Evolutionary conservation across 2,329 filamentous ascomycete genomes (phyloP), one percentile per base, ranked within the genome.

Genomic region (Thelonectria blattea): DNA sequence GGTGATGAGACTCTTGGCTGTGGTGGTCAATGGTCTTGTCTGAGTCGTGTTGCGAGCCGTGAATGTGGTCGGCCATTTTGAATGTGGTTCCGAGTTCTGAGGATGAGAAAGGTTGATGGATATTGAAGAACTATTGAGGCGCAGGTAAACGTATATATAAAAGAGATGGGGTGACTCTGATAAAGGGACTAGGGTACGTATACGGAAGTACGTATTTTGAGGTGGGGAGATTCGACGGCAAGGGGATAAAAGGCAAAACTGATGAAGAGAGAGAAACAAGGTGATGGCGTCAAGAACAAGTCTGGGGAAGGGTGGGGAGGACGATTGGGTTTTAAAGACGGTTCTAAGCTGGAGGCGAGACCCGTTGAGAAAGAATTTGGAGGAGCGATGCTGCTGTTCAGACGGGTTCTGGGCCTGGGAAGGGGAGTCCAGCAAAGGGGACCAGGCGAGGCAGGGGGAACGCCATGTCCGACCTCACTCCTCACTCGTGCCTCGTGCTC

Each of bases 1-100:
- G 58, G 42, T 65, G 64, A 46, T 68, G 66, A 8, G 46, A 48
- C 15, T 52, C 27, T 18, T 52, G 58, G 54, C 60, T 65, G 39
- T 62, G 61, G 12, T 63, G 64, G 27, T 70, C 69, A 27, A 71
- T 55, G 6, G 67, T 62, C 65, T 70, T 70, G 58, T 71, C 69
- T 39, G 66, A 70, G 57, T 68, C 67, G 50, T 64, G 59, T 20
- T 62, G 60, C 8, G 57, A 58, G 47, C 69, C 68, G 51, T 67
- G 56, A 24, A 65, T 57, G 41, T 58, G 59, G 49, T 69, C 65
- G 57, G 62, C 67, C 68, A 70, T 71, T 66, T 24, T 64, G 42
- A 17, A 37, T 32, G 15, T 52, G 15, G 39, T 47, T n/a, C 41
- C 42, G 27, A 50, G 52, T 39, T 45, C 20, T 27, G 52, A 49